These are phyloP conservation scores for Ophiostoma novo-ulmi DNA, from an alignment of 2,329 filamentous ascomycete genomes.

Conservation along the genomic window DNA sequence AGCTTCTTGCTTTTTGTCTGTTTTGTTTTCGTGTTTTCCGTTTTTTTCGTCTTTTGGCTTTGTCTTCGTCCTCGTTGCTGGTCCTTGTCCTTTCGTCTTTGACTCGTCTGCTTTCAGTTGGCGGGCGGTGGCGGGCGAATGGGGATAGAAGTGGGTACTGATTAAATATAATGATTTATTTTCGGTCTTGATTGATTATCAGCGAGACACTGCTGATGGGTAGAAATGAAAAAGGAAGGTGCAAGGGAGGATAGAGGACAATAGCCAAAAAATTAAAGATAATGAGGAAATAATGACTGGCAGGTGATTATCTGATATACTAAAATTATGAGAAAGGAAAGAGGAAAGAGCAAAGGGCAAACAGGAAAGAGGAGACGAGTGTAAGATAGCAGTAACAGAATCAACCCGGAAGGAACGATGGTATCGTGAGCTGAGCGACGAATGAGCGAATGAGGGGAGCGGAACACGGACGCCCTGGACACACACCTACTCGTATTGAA, in stretches of 20 bases:
- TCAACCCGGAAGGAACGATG: constrained; percentile 2
- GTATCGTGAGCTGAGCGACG: constrained; percentile 13
- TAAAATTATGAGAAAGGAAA: too few species aligned
- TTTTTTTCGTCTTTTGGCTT: neutral
- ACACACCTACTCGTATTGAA: neutral
- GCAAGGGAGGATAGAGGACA: neutral
- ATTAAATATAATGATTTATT: constrained; percentile 10
- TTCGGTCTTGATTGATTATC: neutral
- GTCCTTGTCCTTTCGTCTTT: neutral
- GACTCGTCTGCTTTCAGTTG: constrained; percentile 10
- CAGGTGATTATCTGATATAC: too few species aligned
- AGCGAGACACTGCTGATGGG: neutral
- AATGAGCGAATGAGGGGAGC: constrained; percentile 3
- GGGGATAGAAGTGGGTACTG: constrained; percentile 8
- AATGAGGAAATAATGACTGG: neutral
- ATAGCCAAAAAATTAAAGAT: neutral
- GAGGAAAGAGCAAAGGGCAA: neutral
- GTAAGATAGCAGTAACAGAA: neutral
- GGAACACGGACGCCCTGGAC: neutral
- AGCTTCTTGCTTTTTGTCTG: neutral
- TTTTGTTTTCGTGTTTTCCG: neutral
- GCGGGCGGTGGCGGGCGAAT: constrained; percentile 13
- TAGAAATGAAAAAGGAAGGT: neutral
- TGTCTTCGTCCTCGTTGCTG: neutral
- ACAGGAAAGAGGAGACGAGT: neutral